Evolutionary conservation across 345 rosid genomes (phyloP).

Genomic region (Eucalyptus shirleyi): DNA sequence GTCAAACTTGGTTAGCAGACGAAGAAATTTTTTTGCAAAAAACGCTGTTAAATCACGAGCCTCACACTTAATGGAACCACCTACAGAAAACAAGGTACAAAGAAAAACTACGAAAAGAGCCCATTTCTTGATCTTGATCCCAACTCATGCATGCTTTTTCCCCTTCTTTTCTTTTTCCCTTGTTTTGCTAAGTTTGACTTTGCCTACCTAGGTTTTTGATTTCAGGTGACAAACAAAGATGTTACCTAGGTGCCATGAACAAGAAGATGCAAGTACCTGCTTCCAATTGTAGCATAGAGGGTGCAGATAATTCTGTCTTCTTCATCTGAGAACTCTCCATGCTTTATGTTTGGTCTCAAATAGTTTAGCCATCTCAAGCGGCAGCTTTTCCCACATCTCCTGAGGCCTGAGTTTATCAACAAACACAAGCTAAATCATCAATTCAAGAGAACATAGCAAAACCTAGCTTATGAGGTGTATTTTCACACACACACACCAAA

Average conservation of each 20-base stretch:
- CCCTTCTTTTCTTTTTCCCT: neutral
- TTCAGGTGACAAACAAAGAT: neutral
- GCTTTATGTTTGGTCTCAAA: constrained; percentile 81
- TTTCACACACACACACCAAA: neutral
- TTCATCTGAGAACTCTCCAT: constrained; percentile 78
- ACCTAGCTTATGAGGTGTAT: neutral
- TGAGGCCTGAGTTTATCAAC: constrained; percentile 33
- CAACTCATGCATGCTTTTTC: neutral
- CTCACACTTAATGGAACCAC: neutral
- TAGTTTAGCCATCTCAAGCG: constrained; percentile 90
- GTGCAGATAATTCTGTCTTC: constrained; percentile 66
- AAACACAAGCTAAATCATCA: neutral
- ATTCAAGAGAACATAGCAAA: neutral
- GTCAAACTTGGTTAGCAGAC: neutral
- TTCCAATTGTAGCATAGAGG: constrained; percentile 69
- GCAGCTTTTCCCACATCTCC: constrained; percentile 91
- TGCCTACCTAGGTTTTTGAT: neutral
- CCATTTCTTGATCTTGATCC: neutral
- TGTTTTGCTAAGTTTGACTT: neutral
- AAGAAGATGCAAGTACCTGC: constrained; percentile 40
- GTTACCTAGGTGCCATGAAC: neutral
- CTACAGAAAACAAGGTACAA: neutral
- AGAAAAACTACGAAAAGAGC: neutral
- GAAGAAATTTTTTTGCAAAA: neutral
- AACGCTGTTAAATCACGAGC: neutral